Conservation (phyloP, 257 asterid genomes). For the Primulina eburnea region DNA sequence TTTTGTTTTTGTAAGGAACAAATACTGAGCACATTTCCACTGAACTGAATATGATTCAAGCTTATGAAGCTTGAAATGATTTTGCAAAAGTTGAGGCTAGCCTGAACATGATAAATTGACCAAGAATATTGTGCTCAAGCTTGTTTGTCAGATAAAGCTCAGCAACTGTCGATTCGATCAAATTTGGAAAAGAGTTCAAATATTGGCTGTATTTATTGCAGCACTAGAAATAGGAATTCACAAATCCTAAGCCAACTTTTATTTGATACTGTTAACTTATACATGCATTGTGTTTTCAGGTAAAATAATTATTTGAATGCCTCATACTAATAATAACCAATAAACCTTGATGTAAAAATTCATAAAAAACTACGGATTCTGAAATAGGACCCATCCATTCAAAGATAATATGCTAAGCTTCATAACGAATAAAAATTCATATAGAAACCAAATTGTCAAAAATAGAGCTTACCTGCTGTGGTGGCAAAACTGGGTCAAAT, state of each 20-base stretch:
- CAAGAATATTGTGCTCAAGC: neutral
- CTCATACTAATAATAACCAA: neutral
- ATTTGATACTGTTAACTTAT: neutral
- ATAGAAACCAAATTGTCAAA: neutral
- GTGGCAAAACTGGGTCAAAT: slow-evolving; percentile 61
- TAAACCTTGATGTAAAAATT: neutral
- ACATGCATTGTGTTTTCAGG: too few species aligned
- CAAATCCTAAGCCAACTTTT: neutral
- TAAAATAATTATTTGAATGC: too few species aligned
- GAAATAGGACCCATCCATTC: neutral
- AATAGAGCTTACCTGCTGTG: slow-evolving; percentile 53
- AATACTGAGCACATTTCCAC: neutral
- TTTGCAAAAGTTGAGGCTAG: neutral
- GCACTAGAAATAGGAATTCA: neutral
- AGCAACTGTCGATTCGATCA: too few species aligned
- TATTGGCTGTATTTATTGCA: neutral
- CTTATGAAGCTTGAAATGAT: too few species aligned
- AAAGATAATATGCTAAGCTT: neutral
- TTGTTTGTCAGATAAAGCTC: neutral
- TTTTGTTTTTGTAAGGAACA: neutral
- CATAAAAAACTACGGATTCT: neutral
- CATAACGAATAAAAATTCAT: neutral
- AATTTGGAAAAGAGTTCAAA: too few species aligned
- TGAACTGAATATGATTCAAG: neutral
- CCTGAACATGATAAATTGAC: neutral